phyloP scores from a whole-genome alignment of 1,139 yeast genomes.

The Magnusiomyces clavatus region DNA sequence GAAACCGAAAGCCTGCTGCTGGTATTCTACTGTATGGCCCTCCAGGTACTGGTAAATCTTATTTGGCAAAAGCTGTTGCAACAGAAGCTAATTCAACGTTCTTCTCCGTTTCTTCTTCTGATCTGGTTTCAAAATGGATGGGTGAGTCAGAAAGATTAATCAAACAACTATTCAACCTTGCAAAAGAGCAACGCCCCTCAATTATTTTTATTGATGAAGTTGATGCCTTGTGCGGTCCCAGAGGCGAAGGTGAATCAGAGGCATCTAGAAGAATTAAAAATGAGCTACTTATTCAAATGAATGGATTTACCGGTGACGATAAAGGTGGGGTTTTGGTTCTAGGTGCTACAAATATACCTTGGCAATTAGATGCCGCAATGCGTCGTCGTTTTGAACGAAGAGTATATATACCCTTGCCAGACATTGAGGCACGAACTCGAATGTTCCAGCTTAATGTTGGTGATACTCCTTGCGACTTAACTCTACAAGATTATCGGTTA shows the following conservation, averaged over 20 bases:
- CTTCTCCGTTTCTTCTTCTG: conserved; percentile 90
- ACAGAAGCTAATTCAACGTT: conserved; percentile 97
- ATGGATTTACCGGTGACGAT: conserved; percentile 90
- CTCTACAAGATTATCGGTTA: conserved; percentile 62
- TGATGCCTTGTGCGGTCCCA: conserved; percentile 94
- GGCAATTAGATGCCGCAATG: conserved; percentile 98
- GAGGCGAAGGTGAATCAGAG: conserved; percentile 98
- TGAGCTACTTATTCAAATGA: conserved; percentile 94
- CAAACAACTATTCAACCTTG: conserved; percentile 90
- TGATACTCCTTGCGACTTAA: conserved; percentile 73
- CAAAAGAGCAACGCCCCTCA: conserved; percentile 90
- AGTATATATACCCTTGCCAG: conserved; percentile 92
- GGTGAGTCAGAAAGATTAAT: conserved; percentile 96
- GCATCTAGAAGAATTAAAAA: conserved; percentile 95
- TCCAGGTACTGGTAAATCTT: conserved; percentile 98
- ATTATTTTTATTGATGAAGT: conserved; percentile 97
- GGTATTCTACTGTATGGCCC: conserved; percentile 95
- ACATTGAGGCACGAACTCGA: conserved; percentile 76
- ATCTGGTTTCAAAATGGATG: conserved; percentile 97
- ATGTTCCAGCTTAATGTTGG: conserved; percentile 96
- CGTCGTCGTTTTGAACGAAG: conserved; percentile 93
- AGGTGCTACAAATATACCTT: conserved; percentile 98
- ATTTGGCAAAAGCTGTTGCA: conserved; percentile 95
- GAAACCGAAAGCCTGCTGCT: conserved; percentile 86
- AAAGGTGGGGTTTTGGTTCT: conserved; percentile 85